A percentile compares a stretch with the other conserved stretches of the same genome.
These are phyloP conservation scores for Saraca asoca DNA, from an alignment of 331 rosid genomes.

Conservation along the genomic window DNA sequence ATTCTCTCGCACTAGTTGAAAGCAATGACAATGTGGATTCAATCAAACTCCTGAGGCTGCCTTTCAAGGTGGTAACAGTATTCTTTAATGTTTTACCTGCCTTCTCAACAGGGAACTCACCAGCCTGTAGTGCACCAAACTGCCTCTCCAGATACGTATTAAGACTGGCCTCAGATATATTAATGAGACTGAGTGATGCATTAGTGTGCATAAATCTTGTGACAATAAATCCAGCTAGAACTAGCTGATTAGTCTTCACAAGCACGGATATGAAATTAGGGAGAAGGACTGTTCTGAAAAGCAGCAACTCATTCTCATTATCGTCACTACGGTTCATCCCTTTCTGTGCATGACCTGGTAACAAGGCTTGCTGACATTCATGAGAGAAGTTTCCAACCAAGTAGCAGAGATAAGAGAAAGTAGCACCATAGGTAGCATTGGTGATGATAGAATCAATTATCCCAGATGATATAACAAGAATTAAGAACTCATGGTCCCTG, in stretches of 20 bases:
- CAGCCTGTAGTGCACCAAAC: slow-evolving; percentile 48
- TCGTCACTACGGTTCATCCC: slow-evolving; percentile 39
- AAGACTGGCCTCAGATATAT: slow-evolving; percentile 70
- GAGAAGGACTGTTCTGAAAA: slow-evolving; percentile 58
- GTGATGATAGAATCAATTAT: slow-evolving; percentile 47
- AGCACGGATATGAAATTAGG: slow-evolving; percentile 79
- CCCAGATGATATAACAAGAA: slow-evolving; percentile 72
- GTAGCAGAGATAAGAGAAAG: slow-evolving; percentile 72
- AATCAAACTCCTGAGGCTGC: slow-evolving; percentile 54
- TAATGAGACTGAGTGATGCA: slow-evolving; percentile 64
- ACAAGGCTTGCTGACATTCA: slow-evolving; percentile 56
- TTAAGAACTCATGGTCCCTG: slow-evolving; percentile 63
- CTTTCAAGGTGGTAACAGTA: slow-evolving; percentile 52
- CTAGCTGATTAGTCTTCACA: slow-evolving; percentile 82
- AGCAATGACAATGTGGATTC: slow-evolving; percentile 55
- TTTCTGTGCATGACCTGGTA: slow-evolving; percentile 40
- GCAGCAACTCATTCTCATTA: slow-evolving; percentile 41
- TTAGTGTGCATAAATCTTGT: slow-evolving; percentile 78
- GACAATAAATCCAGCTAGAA: slow-evolving; percentile 81
- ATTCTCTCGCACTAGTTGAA: slow-evolving; percentile 42
- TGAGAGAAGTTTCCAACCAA: slow-evolving; percentile 72
- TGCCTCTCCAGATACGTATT: slow-evolving; percentile 70
- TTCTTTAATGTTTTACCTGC: slow-evolving; percentile 54
- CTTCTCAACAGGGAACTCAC: slow-evolving; percentile 48
- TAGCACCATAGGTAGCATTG: slow-evolving; percentile 53